Percentiles rank a stretch among this genome's conserved stretches.
These are phyloP conservation scores for Amanita brunnescens DNA, from an alignment of 768 basidiomycete species.

Conservation along the genomic window DNA sequence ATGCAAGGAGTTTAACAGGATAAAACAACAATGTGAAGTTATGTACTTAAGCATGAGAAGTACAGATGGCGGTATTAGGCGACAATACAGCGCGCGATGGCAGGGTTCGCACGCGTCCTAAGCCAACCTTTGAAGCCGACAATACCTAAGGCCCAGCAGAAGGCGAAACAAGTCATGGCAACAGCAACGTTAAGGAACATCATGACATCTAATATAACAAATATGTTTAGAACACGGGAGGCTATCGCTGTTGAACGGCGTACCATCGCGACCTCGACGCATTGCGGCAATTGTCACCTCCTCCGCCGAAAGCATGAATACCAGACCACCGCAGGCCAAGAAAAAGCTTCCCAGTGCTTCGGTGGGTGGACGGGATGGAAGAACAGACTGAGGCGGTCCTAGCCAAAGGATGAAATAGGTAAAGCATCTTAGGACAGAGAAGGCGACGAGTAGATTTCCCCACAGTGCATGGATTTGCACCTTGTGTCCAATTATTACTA, in stretches of 20 bases:
- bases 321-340: slow-evolving; percentile 79
- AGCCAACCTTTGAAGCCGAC: slow-evolving; percentile 82
- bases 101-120: slow-evolving; percentile 29
- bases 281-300: slow-evolving; percentile 87
- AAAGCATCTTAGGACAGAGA: slow-evolving; percentile 69
- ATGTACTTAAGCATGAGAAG: not conserved
- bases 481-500: slow-evolving; percentile 21
- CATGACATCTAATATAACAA: slow-evolving; percentile 63
- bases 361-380: slow-evolving; percentile 89
- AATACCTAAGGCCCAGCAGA: slow-evolving; percentile 73
- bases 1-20: not conserved
- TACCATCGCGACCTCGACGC: slow-evolving; percentile 81
- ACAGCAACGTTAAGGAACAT: slow-evolving; percentile 85
- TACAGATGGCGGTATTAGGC: slow-evolving; percentile 2
- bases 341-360: slow-evolving; percentile 86
- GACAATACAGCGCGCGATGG: slow-evolving; percentile 13
- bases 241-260: slow-evolving; percentile 14
- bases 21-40: not conserved
- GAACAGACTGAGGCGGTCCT: slow-evolving; percentile 69
- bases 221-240: not conserved
- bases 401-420: slow-evolving; percentile 97
- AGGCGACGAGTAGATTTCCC: slow-evolving; percentile 80
- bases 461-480: slow-evolving; percentile 88
- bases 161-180: slow-evolving; percentile 78
- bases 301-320: slow-evolving; percentile 87